A percentile compares a stretch with the other conserved stretches of the same genome.
phyloP scores from a whole-genome alignment of 768 basidiomycete genomes.

The Lactarius sp. region DNA sequence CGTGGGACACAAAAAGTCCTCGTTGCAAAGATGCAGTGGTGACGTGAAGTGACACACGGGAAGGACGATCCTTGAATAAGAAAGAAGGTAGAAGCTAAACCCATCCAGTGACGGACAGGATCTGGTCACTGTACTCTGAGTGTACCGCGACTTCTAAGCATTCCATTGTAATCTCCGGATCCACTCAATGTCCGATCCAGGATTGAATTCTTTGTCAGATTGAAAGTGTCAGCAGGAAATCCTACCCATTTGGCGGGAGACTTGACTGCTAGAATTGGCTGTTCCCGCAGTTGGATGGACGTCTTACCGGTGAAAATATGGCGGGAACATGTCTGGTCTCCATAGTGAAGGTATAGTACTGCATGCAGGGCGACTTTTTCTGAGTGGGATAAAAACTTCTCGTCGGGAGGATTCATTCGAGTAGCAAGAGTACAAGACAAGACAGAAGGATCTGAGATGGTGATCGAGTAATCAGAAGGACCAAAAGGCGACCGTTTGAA shows the following conservation, averaged over 20 bases:
- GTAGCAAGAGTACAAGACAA: too few species aligned
- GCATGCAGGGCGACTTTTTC: too few species aligned
- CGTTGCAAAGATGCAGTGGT: not conserved
- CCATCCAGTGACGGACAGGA: not conserved
- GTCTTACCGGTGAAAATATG: too few species aligned
- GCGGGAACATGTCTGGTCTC: too few species aligned
- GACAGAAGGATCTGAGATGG: not conserved
- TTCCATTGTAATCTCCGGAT: not conserved
- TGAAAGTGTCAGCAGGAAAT: not conserved
- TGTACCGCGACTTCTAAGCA: not conserved
- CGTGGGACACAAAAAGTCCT: not conserved
- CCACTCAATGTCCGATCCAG: not conserved
- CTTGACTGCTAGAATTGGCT: not conserved
- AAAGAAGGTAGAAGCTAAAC: not conserved
- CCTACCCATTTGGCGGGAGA: not conserved
- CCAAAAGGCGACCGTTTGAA: not conserved
- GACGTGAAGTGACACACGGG: not conserved
- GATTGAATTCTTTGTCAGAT: not conserved
- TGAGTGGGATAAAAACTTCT: too few species aligned
- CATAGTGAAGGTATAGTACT: too few species aligned
- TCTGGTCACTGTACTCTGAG: not conserved
- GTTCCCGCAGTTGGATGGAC: not conserved
- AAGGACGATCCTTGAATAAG: not conserved
- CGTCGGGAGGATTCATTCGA: too few species aligned
- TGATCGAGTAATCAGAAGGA: constrained; percentile 6